Base-by-base conservation (phyloP, 225 moss, liverwort and hornwort species). In the Polytrichum commune region DNA sequence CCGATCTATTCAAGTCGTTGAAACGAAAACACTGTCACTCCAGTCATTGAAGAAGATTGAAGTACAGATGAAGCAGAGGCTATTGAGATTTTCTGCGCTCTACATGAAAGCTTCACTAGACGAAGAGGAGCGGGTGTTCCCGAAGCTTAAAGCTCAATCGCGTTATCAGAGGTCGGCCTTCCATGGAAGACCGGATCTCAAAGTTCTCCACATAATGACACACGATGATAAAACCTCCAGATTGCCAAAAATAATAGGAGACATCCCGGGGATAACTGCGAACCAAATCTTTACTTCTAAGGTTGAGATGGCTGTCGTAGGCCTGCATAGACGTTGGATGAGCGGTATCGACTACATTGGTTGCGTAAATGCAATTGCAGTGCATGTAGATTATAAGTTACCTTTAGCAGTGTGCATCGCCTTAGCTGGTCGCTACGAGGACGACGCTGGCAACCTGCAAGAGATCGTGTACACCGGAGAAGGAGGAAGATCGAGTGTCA, bases 161-260 rank as follows among this genome's bases (percentile, higher is more conserved):
- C 18, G 25, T 63, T 10, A 9, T 24, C 68, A 18, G 10, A 26
- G 4, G 53, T 24, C 25, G 26, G 5, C 25, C 22, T 16, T 35
- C 16, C 54, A 18, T 5, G 27, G 68, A 54, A 24, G 68, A 68
- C 68, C 68, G 20, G 68, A 68, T 68, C 68, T 68, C 18, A 68
- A 68, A 16, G 68, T 54, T 27, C 68, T 68, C 53, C 53, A 54
- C 18, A 54, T 25, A 13, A 68, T 68, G 68, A 26, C 25, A 54
- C 18, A 22, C 10, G 25, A 26, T 24, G 24, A 25, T 10, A 53
- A 68, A 5, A 24, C 54, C 54, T 22, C 54, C 53, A 54, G 26
- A 22, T 26, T 53, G 4, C 24, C 33, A 24, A 24, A 8, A 16
- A 53, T 54, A 1, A 68, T 68, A 25, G 68, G 68, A 5, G 22